Conservation (phyloP, 2,329 filamentous ascomycete genomes). For the Fusarium hostae region DNA sequence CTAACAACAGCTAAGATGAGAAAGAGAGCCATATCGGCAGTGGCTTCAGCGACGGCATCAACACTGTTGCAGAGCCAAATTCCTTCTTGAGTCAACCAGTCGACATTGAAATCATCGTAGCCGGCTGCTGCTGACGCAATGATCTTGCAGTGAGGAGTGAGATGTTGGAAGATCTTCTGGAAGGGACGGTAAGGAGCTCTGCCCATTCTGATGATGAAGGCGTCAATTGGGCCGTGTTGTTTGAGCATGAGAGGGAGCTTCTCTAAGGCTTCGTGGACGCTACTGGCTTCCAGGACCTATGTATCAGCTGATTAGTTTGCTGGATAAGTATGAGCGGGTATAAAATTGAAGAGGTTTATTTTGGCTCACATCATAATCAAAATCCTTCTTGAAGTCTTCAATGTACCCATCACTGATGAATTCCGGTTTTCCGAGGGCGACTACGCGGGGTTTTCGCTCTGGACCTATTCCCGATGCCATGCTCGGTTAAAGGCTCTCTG, state of each 20-base stretch:
- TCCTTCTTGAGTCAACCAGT: conserved; percentile 53
- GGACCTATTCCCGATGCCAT: conserved; percentile 1
- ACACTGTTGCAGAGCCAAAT: conserved; percentile 66
- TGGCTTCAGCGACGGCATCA: conserved; percentile 64
- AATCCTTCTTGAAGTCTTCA: conserved; percentile 51
- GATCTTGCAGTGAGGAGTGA: conserved; percentile 57
- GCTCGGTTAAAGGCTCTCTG: rapidly evolving
- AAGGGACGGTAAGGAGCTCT: conserved; percentile 61
- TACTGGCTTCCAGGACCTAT: conserved; percentile 49
- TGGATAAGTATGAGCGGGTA: rapidly evolving
- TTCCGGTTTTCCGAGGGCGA: conserved; percentile 54
- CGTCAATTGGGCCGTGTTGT: conserved; percentile 56
- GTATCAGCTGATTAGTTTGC: background rate
- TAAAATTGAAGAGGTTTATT: rapidly evolving
- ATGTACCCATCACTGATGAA: conserved; percentile 55
- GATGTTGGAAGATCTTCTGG: conserved; percentile 55
- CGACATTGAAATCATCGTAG: conserved; percentile 59
- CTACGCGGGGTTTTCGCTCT: conserved; percentile 52
- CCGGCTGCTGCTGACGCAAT: conserved; percentile 60
- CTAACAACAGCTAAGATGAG: conserved; percentile 53
- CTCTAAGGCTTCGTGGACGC: conserved; percentile 51
- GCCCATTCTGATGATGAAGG: conserved; percentile 62
- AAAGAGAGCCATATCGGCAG: conserved; percentile 59
- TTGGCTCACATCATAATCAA: conserved; percentile 51
- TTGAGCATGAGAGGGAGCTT: conserved; percentile 51